A percentile compares a stretch with the other conserved stretches of the same genome.
Conservation (phyloP, 2,329 filamentous ascomycete genomes). For the Teratosphaeria viscida region DNA sequence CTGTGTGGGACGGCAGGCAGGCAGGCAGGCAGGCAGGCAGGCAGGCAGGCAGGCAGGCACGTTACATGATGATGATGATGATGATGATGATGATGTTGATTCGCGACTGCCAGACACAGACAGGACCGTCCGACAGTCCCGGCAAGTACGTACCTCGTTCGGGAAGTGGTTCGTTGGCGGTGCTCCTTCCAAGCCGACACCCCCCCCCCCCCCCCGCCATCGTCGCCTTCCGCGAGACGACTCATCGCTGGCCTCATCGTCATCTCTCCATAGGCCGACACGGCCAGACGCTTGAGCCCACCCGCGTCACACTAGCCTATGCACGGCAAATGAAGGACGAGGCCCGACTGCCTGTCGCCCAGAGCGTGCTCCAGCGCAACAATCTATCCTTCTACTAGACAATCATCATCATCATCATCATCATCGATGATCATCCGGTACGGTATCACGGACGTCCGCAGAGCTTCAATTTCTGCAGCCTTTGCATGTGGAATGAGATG, state of each 20-base stretch:
- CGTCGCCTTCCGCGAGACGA: no score
- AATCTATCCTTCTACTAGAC: neutral
- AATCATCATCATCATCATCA: neutral
- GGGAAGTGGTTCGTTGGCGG: neutral
- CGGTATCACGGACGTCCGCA: neutral
- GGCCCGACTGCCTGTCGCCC: neutral
- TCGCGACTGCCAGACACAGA: neutral
- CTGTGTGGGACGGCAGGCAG: neutral
- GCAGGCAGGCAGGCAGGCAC: no score
- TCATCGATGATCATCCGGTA: no score
- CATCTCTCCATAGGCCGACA: neutral
- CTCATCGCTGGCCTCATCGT: no score
- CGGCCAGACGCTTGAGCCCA: neutral
- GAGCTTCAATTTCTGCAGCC: neutral
- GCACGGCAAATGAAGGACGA: constrained; percentile 5
- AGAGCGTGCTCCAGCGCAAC: neutral
- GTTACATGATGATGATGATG: no score
- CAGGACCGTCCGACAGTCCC: no score
- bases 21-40: no score
- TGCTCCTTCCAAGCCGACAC: neutral
- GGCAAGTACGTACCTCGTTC: neutral
- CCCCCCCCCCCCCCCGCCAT: no score
- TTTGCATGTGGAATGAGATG: no score
- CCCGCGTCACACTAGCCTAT: constrained; percentile 4
- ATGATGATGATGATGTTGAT: no score